phyloP scores from a whole-genome alignment of 257 asterid genomes.

The Forsythia viridissima region DNA sequence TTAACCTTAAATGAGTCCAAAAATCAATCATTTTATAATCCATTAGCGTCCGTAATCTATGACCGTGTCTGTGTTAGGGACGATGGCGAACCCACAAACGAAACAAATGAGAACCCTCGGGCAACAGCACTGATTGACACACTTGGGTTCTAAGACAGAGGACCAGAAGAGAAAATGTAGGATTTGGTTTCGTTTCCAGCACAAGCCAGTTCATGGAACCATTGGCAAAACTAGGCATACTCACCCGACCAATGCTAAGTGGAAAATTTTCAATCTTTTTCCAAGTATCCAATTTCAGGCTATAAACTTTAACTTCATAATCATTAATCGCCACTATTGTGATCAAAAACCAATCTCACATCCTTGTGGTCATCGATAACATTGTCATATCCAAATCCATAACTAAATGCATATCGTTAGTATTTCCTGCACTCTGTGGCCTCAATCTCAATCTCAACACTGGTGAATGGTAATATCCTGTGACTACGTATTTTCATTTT shows the following conservation, averaged over 20 bases:
- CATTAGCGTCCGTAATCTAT: no score
- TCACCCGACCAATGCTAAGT: background rate
- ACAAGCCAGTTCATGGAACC: background rate
- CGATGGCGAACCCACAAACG: no score
- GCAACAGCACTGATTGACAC: background rate
- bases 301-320: background rate
- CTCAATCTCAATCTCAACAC: background rate
- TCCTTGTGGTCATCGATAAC: background rate
- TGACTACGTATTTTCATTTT: background rate
- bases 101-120: background rate
- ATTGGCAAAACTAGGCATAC: background rate
- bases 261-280: background rate
- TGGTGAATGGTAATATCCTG: background rate
- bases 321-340: background rate
- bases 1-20: background rate
- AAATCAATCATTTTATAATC: no score
- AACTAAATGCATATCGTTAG: background rate
- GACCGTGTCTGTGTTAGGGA: no score
- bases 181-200: background rate
- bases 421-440: background rate
- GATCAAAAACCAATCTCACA: background rate
- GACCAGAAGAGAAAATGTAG: background rate
- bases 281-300: background rate
- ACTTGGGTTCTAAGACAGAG: background rate
- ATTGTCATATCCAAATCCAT: background rate